phyloP scores from a whole-genome alignment of 2,329 filamentous ascomycete species.

The Endoconidiophora polonica region DNA sequence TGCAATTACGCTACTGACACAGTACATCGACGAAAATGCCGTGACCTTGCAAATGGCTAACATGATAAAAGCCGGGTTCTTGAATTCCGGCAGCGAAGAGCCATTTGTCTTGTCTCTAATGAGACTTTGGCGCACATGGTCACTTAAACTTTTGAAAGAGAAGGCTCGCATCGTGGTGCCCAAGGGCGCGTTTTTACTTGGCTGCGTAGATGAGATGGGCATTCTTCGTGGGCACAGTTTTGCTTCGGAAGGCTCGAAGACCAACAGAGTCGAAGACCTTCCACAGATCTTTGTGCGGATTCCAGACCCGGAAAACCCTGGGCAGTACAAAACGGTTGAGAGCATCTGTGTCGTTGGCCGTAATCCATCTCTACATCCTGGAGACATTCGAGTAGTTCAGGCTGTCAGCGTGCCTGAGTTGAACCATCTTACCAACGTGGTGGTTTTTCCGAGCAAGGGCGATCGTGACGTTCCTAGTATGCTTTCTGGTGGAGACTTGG shows the following conservation, averaged over 20 bases:
- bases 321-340: slow-evolving; percentile 52
- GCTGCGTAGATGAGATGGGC: slow-evolving; percentile 71
- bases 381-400: slow-evolving; percentile 74
- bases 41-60: slow-evolving; percentile 57
- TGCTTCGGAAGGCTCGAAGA: slow-evolving; percentile 23
- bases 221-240: slow-evolving; percentile 55
- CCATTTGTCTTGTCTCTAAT: slow-evolving; percentile 71
- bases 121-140: slow-evolving; percentile 75
- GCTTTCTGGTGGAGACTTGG: slow-evolving; percentile 90
- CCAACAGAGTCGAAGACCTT: slow-evolving; percentile 34
- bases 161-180: slow-evolving; percentile 75
- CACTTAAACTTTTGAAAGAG: slow-evolving; percentile 76
- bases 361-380: slow-evolving; percentile 86
- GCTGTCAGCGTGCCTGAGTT: slow-evolving; percentile 63
- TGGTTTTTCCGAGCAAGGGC: slow-evolving; percentile 72
- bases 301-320: slow-evolving; percentile 36
- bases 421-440: slow-evolving; percentile 63
- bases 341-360: slow-evolving; percentile 73
- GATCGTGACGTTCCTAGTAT: slow-evolving; percentile 79
- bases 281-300: slow-evolving; percentile 87
- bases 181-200: slow-evolving; percentile 72
- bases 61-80: slow-evolving; percentile 69
- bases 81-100: slow-evolving; percentile 41
- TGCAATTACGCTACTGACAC: slow-evolving; percentile 52
- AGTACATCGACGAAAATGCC: slow-evolving; percentile 72